Evolutionary conservation across 2,329 filamentous ascomycete species (phyloP), one percentile per base, ranked within the genome.

Genomic region (Rhinocladiella similis): DNA sequence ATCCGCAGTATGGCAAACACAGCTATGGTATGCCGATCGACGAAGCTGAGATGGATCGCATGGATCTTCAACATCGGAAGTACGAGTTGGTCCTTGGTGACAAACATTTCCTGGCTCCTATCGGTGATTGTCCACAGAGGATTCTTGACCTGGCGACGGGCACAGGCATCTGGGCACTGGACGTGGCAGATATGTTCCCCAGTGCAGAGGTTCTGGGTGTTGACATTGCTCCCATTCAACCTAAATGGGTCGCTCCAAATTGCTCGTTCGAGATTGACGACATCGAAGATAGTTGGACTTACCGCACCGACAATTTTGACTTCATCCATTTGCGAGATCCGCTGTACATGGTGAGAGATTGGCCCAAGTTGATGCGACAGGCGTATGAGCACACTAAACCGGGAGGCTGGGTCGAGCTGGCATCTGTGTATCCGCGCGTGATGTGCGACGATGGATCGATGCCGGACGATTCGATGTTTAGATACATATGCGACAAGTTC

Each of bases 191-290:
- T 61, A 45, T 70, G 48, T 66, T 71, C 54, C 72, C 73, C 5
- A 67, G 67, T 19, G 74, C 77, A 16, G 63, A 70, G 33, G 72
- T 82, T 36, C 72, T 73, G 2, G 79, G 78, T 43, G 75, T 72
- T 14, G 77, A 80, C 62, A 72, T 80, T 52, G 76, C 73, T 1
- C 77, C 78, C 29, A 80, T 79, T 46, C 78, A 80, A 60, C 78
- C 78, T 4, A 66, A 67, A 54, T 75, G 73, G 70, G 60, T 66
- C 16, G 54, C 54, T n/a, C 67, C 67, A 3, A 71, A 71, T 53
- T 60, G 65, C 13, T 46, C 61, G 45, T 73, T 73, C 50, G 41
- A 70, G 3, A 64, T 73, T 2, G 70, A 73, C 29, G 70, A 73
- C 38, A 66, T 68, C 22, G 69, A 71, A 58, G 65, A 66, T 5